A percentile compares a stretch with the other conserved stretches of the same genome.
Conservation (phyloP, 805 yeast genomes). For the Kluyveromyces wickerhamii region DNA sequence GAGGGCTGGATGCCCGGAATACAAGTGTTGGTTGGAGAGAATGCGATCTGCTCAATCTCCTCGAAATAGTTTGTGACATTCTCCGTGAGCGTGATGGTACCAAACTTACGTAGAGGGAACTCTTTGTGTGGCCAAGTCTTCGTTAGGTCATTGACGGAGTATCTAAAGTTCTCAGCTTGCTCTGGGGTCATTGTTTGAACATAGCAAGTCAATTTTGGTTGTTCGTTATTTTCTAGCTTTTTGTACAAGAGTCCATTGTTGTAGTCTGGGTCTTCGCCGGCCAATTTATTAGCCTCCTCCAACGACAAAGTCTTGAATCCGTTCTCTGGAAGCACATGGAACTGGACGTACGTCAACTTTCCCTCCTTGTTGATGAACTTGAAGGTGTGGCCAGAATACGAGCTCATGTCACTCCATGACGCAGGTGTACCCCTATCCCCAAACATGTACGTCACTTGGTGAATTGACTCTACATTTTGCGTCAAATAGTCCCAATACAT, state of each 20-base stretch:
- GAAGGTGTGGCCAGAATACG: constrained; percentile 59
- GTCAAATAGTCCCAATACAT: constrained; percentile 51
- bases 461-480: constrained; percentile 48
- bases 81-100: constrained; percentile 45
- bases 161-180: constrained; percentile 66
- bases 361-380: constrained; percentile 47
- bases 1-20: constrained; percentile 72
- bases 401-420: constrained; percentile 48
- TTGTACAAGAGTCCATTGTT: constrained; percentile 35
- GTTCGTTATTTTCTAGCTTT: constrained; percentile 40
- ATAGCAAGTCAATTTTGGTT: constrained; percentile 45
- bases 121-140: constrained; percentile 84
- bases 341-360: constrained; percentile 46
- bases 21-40: constrained; percentile 58
- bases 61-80: constrained; percentile 48
- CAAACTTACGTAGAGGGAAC: constrained; percentile 78
- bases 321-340: constrained; percentile 44
- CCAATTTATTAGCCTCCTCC: constrained; percentile 40
- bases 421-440: constrained; percentile 55
- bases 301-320: constrained; percentile 39
- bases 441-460: constrained; percentile 50
- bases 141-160: constrained; percentile 80
- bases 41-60: constrained; percentile 50
- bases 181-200: constrained; percentile 65
- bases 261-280: constrained; percentile 46